Percentiles rank a stretch among this genome's conserved stretches.
These are phyloP conservation scores for Beauveria brongniartii DNA, from an alignment of 2,329 filamentous ascomycete genomes.

Conservation along the genomic window DNA sequence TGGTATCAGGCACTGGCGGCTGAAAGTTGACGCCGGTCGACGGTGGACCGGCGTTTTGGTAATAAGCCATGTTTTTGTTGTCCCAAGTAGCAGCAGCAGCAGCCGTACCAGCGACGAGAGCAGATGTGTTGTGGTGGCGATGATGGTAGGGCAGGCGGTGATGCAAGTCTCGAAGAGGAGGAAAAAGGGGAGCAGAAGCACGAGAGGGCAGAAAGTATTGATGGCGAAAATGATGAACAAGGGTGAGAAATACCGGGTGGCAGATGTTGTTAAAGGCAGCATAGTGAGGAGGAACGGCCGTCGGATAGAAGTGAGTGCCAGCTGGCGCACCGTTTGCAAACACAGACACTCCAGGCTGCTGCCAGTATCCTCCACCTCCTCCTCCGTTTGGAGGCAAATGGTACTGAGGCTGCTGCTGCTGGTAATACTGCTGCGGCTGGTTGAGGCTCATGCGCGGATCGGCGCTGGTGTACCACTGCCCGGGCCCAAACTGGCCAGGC, in stretches of 20 bases:
- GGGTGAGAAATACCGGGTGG: constrained; percentile 8
- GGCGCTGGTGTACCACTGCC: constrained; percentile 8
- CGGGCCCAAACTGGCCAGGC: constrained; percentile 4
- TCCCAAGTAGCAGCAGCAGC: neutral
- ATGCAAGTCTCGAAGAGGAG: neutral
- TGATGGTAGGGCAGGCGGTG: constrained; percentile 5
- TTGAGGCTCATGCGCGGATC: constrained; percentile 8
- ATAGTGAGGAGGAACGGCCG: constrained; percentile 6
- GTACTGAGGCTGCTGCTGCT: constrained; percentile 2
- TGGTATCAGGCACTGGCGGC: constrained; percentile 51
- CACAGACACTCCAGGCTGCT: neutral
- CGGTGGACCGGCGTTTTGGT: constrained; percentile 35
- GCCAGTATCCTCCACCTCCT: neutral
- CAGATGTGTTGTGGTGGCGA: constrained; percentile 13
- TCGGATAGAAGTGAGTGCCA: constrained; percentile 9
- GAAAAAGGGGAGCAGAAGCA: neutral
- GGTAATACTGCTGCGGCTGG: constrained; percentile 2
- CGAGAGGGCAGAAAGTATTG: neutral
- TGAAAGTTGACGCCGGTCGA: constrained; percentile 43
- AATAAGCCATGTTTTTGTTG: constrained; percentile 28
- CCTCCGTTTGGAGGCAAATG: constrained; percentile 1
- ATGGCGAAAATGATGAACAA: neutral
- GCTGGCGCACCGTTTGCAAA: constrained; percentile 10
- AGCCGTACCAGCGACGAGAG: constrained; percentile 13
- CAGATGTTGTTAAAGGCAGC: constrained; percentile 9